Base-by-base conservation (phyloP, 768 basidiomycete genomes). In the Hygrophorus russula region DNA sequence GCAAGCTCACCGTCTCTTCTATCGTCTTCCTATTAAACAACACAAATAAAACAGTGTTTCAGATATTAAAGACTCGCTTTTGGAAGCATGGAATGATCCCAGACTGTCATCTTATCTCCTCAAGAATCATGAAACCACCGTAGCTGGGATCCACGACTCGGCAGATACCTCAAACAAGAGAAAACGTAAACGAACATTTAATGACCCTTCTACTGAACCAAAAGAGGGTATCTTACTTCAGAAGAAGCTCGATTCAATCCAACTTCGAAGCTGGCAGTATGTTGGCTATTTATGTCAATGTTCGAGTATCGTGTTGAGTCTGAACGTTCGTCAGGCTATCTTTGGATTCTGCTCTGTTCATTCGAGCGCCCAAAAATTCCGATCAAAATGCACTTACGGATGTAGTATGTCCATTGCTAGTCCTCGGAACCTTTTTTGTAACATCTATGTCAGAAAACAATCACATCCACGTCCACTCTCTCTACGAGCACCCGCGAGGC, bases 251-350 rank as follows among this genome's bases (percentile, higher is more conserved):
- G 74, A 77, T 9, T 50, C 53, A 2, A 59, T 78, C 12, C 56
- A 70, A 33, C 65, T 88, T 15, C 68, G 61, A 32, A 71, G 76
- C 50, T 85, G 78, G 74, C 69, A 68, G 83, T 85, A 52, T 48
- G 79, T 60, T 11, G 36, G 32, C 39, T 31, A 20, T 43, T 15
- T 17, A 30, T 30, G 20, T 18, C 2, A 19, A 14, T 35, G 32
- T 41, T 27, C n/a, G n/a, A n/a, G n/a, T 18, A 37, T 46, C 32
- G 10, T n/a, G n/a, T n/a, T n/a, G n/a, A n/a, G n/a, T 39, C 40
- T 46, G 29, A 48, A 30, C 45, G 19, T 24, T 13, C 17, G 34
- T 27, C 47, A 83, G 81, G 46, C 54, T 80, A 32, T 59, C 65
- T 14, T 52, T 65, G 45, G 73, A 75, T 44, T 65, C 82, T 9